phyloP scores from a whole-genome alignment of 176 grass and related monocot species.

The Aegilops bicornis region DNA sequence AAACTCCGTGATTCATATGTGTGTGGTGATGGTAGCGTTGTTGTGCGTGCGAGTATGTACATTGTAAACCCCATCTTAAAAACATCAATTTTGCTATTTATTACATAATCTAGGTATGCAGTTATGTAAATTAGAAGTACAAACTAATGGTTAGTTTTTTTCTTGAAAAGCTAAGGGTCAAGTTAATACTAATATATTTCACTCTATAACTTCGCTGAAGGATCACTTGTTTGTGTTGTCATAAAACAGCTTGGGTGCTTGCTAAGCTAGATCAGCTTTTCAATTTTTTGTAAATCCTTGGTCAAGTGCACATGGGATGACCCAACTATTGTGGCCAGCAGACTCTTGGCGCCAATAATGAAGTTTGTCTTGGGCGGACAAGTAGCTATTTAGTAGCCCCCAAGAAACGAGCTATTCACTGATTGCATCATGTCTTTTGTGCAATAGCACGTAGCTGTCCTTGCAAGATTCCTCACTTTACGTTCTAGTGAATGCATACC shows the following conservation, averaged over 20 bases:
- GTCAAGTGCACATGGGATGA: conserved; percentile 43
- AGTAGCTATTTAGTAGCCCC: conserved; percentile 23
- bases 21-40: no score
- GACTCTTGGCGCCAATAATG: conserved; percentile 36
- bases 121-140: no score
- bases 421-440: conserved; percentile 5
- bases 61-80: no score
- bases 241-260: not conserved
- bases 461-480: conserved; percentile 16
- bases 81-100: no score
- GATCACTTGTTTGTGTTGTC: conserved; percentile 9
- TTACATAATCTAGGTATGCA: no score
- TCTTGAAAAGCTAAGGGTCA: not conserved
- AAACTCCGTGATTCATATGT: no score
- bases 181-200: not conserved
- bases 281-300: conserved; percentile 2
- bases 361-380: conserved; percentile 36
- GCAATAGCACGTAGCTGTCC: conserved; percentile 1
- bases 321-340: conserved; percentile 14
- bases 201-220: not conserved
- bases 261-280: not conserved
- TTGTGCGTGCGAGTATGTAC: no score
- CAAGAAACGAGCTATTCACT: conserved; percentile 24
- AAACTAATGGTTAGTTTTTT: no score
- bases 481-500: not conserved